These are phyloP conservation scores for Trichoderma reesei DNA, from an alignment of 495 filamentous ascomycete species.

Conservation along the genomic window DNA sequence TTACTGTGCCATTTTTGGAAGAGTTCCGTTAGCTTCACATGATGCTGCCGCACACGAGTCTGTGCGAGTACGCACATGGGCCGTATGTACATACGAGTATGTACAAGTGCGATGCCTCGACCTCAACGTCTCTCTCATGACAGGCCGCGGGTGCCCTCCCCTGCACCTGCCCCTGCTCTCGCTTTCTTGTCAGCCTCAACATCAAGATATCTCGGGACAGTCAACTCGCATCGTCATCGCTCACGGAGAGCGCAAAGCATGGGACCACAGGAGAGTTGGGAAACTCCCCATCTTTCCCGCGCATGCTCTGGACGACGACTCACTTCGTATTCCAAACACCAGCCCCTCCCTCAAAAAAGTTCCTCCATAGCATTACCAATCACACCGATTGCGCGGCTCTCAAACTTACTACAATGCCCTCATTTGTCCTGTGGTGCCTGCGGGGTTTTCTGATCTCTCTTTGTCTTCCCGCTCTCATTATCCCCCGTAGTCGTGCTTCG, in stretches of 20 bases:
- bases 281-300: too few species aligned
- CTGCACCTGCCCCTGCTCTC: not conserved
- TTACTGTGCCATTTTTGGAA: not conserved
- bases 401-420: conserved; percentile 4
- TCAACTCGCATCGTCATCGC: not conserved
- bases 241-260: too few species aligned
- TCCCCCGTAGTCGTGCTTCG: too few species aligned
- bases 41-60: not conserved
- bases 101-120: not conserved
- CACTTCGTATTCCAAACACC: not conserved
- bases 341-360: not conserved
- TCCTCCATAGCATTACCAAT: not conserved
- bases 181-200: not conserved
- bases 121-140: not conserved
- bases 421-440: not conserved
- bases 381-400: not conserved
- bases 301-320: too few species aligned
- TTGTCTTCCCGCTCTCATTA: not conserved
- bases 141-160: not conserved
- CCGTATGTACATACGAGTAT: not conserved
- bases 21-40: not conserved
- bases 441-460: not conserved
- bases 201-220: not conserved
- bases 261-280: too few species aligned
- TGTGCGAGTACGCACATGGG: too few species aligned